Evolutionary conservation across 1,284 basidiomycete species (phyloP), one percentile per base, ranked within the genome.

Genomic region (Pterulicium gracile): DNA sequence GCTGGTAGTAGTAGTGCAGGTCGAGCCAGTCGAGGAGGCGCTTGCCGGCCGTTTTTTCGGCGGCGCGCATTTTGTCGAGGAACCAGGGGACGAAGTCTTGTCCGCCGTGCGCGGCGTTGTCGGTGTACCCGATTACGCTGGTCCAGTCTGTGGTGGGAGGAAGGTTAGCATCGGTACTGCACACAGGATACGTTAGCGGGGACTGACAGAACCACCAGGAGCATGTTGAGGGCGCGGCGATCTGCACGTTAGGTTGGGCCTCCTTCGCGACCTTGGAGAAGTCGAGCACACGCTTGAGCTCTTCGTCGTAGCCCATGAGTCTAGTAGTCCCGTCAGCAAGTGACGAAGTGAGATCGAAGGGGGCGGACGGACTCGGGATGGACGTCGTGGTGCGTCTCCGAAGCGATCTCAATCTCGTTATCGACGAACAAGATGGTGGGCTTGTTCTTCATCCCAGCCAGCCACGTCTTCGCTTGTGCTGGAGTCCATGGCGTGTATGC

Each of bases 81-180:
- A 75, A 73, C 72, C 72, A 75, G 13, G 72, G 72, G 4, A 75
- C 45, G 61, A 72, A 75, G 53, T 75, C 72, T 21, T 61, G 66
- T 49, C 72, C 72, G 52, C 63, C 47, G 53, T 75, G 72, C 4
- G 71, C 71, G 5, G 66, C 61, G 39, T 64, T 73, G 48, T 75
- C 72, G n/a, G 60, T 57, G 51, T 58, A 70, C 1, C 72, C 72
- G 45, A 75, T 55, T 1, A 44, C 17, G 50, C 69, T 72, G 2
- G 71, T 73, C 72, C 71, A 74, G 56, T 73, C 69, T 58, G n/a
- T n/a, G n/a, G n/a, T n/a, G n/a, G n/a, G n/a, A n/a, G 43, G 20
- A 14, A 40, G 65, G 43, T 5, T 14, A 10, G n/a, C 27, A n/a
- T 32, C 10, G n/a, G 27, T 32, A 32, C 27, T 32, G 27, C 27